Conservation (phyloP, 2,329 filamentous ascomycete species). For the Geosmithia flava region DNA sequence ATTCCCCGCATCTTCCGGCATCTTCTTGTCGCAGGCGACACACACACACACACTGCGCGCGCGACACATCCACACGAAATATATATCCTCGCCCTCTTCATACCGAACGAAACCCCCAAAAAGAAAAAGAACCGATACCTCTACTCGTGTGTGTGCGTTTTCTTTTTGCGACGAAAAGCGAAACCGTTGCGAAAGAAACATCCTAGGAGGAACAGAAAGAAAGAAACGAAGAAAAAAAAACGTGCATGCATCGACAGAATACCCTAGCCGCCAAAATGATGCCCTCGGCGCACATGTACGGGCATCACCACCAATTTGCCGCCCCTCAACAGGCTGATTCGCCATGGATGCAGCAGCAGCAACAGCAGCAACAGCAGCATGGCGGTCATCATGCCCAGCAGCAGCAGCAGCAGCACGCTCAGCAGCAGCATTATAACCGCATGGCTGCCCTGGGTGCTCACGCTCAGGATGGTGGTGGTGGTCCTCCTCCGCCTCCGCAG, state of each 20-base stretch:
- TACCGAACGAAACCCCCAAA: no score
- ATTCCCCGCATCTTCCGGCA: no score
- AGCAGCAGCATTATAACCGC: slow-evolving; percentile 58
- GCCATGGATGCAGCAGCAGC: slow-evolving; percentile 57
- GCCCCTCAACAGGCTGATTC: slow-evolving; percentile 42
- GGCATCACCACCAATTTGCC: slow-evolving; percentile 52
- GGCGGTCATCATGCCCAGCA: slow-evolving; percentile 29
- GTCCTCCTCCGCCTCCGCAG: neutral
- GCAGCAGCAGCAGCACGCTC: slow-evolving; percentile 34
- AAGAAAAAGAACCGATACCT: no score
- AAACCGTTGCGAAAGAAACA: no score
- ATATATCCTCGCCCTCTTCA: no score
- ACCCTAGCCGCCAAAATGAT: slow-evolving; percentile 35
- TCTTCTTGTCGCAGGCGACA: no score
- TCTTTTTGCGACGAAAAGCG: no score
- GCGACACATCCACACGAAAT: no score
- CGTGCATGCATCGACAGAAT: slow-evolving; percentile 4
- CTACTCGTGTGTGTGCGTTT: no score
- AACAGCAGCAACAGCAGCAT: slow-evolving; percentile 39
- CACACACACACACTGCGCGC: no score
- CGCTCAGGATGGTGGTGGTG: slow-evolving; percentile 24
- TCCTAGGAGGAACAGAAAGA: no score
- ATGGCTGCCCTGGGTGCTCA: slow-evolving; percentile 22
- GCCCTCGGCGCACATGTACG: slow-evolving; percentile 51
- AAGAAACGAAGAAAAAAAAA: no score